Evolutionary conservation across 225 moss, liverwort and hornwort species (phyloP).

Genomic region (Bryum argenteum): DNA sequence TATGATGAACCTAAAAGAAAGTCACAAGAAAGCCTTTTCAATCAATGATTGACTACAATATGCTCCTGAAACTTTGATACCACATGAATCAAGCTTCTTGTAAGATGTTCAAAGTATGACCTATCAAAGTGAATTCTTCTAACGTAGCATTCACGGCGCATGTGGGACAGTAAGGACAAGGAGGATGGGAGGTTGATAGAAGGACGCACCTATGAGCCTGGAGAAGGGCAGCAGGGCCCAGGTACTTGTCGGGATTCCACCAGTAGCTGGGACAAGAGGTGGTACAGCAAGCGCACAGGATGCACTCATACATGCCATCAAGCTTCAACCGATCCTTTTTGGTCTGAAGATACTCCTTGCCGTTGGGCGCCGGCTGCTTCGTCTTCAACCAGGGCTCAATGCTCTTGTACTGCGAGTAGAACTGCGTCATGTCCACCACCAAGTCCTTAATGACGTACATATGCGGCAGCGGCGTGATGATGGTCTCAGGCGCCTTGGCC

Average conservation of each 20-base stretch:
- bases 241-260: conserved; percentile 94
- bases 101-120: too few species aligned
- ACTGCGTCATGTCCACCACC: conserved; percentile 94
- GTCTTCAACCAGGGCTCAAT: conserved; percentile 95
- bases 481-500: conserved; percentile 45
- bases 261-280: conserved; percentile 95
- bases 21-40: too few species aligned
- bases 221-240: conserved; percentile 82
- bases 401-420: conserved; percentile 91
- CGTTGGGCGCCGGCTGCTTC: conserved; percentile 46
- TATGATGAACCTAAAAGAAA: too few species aligned
- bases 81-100: too few species aligned
- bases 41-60: too few species aligned
- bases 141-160: too few species aligned
- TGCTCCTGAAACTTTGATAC: too few species aligned
- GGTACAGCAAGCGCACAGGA: conserved; percentile 86
- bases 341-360: conserved; percentile 67
- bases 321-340: conserved; percentile 77
- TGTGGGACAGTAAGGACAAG: background rate
- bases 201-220: conserved; percentile 68
- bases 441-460: conserved; percentile 92
- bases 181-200: background rate
- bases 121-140: too few species aligned
- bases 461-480: conserved; percentile 80
- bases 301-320: conserved; percentile 96